Base-by-base conservation (phyloP, 2,329 filamentous ascomycete species). In the Diplocarpon mali region DNA sequence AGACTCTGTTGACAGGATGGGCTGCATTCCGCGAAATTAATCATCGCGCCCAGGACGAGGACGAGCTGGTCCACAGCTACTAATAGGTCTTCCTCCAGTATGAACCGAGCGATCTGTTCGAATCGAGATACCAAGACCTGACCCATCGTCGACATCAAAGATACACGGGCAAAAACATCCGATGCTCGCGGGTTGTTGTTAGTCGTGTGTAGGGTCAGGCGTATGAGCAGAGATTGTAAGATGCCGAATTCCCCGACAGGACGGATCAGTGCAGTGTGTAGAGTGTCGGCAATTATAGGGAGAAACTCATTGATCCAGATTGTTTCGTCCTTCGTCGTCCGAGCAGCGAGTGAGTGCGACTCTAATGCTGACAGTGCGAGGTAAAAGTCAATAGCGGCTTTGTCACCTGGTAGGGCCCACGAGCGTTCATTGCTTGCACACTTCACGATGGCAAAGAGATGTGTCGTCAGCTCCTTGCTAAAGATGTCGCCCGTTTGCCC, bases 1-100 rank as follows among this genome's bases (percentile, higher is more conserved):
- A 73, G 58, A 63, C 67, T 49, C 57, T 66, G 62, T 42, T 80
- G 71, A 11, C 83, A 80, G 16, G 69, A 62, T 13, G 78, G 69
- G 57, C 80, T 87, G 59, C 86, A 81, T 61, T 95, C 88, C 8
- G 85, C 76, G 44, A 95, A 75, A 57, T 95, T 95, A 62, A 94
- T 94, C 64, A 90, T 75, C 16, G 86, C 77, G 0, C 87, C 89
- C 32, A 95, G 68, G 42, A 85, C 75, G 35, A 95, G 71, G 39
- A 95, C 75, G 12, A 95, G 70, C 39, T 77, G 73, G 53, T 94
- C 83, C 42, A 89, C 66, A 1, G 71, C 64, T 16, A 68, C 67
- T 10, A 69, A 62, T 42, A 76, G 69, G n/a, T 67, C 64, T 24
- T 70, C 69, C 37, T 67, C 68, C 5, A 65, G 64, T 45, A 76